Percentiles rank a stretch among this genome's conserved stretches.
These are phyloP conservation scores for Ganoderma resinaceum DNA, from an alignment of 1,284 basidiomycete genomes.

Conservation along the genomic window DNA sequence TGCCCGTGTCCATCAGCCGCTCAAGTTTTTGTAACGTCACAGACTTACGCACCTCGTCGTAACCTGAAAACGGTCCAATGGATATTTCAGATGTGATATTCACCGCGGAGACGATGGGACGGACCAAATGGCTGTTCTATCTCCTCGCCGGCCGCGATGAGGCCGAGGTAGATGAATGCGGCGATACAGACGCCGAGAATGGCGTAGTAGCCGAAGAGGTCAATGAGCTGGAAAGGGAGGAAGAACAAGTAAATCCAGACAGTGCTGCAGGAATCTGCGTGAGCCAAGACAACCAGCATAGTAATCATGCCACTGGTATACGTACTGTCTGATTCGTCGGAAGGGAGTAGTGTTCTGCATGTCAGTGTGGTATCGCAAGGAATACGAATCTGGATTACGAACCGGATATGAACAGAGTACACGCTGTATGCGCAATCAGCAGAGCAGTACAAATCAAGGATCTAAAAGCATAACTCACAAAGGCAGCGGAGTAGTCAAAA, in stretches of 20 bases:
- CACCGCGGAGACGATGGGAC: constrained; percentile 26
- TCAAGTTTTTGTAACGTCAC: background rate
- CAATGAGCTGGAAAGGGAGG: constrained; percentile 70
- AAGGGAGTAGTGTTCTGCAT: background rate
- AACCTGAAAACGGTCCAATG: constrained; percentile 44
- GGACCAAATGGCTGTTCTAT: constrained; percentile 74
- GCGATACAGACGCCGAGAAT: constrained; percentile 67
- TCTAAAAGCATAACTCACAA: constrained; percentile 55
- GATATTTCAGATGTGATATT: background rate
- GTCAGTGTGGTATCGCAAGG: background rate
- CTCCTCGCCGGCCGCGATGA: constrained; percentile 70
- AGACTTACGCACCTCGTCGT: constrained; percentile 53
- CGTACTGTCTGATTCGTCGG: constrained; percentile 42
- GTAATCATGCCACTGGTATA: constrained; percentile 7
- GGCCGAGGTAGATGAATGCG: constrained; percentile 71
- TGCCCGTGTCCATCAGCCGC: background rate
- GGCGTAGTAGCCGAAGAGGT: constrained; percentile 62
- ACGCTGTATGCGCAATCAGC: constrained; percentile 46
- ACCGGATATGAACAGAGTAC: constrained; percentile 67
- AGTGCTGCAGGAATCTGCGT: constrained; percentile 47
- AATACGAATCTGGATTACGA: background rate
- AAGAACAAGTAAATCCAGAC: constrained; percentile 76
- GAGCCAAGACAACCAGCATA: background rate
- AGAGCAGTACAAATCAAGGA: background rate
- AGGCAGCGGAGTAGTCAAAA: constrained; percentile 68